Evolutionary conservation across 441 rosid species (phyloP).

Genomic region (Aleurites moluccanus): DNA sequence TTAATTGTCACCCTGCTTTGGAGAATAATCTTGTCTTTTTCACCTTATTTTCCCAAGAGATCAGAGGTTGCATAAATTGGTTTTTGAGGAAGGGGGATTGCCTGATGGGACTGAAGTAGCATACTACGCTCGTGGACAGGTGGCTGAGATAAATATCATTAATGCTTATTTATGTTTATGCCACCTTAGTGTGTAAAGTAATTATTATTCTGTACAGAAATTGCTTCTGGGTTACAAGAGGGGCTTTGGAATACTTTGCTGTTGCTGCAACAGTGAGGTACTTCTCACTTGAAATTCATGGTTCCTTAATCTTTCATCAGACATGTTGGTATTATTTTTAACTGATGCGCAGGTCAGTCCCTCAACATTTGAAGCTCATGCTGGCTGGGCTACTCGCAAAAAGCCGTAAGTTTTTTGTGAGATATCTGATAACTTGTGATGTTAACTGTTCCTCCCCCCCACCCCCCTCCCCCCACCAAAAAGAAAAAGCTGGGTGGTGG

Average conservation of each 20-base stretch:
- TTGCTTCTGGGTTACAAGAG: constrained; percentile 87
- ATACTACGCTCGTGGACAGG: constrained; percentile 81
- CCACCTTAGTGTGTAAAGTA: constrained; percentile 25
- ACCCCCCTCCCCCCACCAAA: neutral
- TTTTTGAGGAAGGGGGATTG: constrained; percentile 73
- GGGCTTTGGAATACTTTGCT: constrained; percentile 80
- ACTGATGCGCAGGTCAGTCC: constrained; percentile 85
- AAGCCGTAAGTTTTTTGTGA: constrained; percentile 66
- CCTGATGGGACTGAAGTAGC: constrained; percentile 86
- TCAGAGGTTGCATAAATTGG: constrained; percentile 71
- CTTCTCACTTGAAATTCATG: constrained; percentile 27
- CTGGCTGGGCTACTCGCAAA: constrained; percentile 97
- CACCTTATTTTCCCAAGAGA: constrained; percentile 45
- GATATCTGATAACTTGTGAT: constrained; percentile 13
- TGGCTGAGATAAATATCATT: constrained; percentile 31
- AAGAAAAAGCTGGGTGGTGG: neutral
- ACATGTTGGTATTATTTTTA: constrained; percentile 18
- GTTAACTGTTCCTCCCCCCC: neutral
- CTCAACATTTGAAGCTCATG: constrained; percentile 95
- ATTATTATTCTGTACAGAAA: constrained; percentile 58
- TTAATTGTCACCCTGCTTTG: constrained; percentile 12
- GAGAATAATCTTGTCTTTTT: constrained; percentile 20
- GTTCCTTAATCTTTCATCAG: constrained; percentile 10
- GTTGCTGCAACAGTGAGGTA: constrained; percentile 96
- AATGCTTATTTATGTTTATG: constrained; percentile 17